Base-by-base conservation (phyloP, 495 filamentous ascomycete species). In the Platismatia glauca region DNA sequence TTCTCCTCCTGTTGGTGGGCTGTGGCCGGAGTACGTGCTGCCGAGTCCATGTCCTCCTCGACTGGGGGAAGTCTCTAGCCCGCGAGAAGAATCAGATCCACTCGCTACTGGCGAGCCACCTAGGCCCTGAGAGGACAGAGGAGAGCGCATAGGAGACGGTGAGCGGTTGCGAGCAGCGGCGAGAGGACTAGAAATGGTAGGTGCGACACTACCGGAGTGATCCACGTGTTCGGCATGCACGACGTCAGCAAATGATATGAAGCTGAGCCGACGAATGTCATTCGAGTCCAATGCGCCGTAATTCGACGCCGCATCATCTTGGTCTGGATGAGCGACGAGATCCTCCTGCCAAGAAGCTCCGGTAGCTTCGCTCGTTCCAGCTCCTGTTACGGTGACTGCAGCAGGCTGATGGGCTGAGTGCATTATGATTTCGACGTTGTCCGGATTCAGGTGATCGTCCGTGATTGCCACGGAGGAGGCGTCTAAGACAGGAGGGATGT, bases 231-330 rank as follows among this genome's bases (percentile, higher is more conserved):
- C 91, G 31, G 88, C 82, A 71, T 94, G 89, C n/a, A 96, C 90
- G 15, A 96, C 89, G 69, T 96, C 91, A 35, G 92, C 90, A 71
- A 96, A 96, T 20, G 89, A 93, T 71, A 96, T 95, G 76, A 96
- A 96, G 73, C 85, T 89, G 57, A 96, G 76, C 16, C 91, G 83
- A 31, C 89, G 82, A n/a, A 90, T 81, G 73, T 95, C 91, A 39
- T 81, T 80, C 18, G 80, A 82, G 71, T 92, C 89, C 57, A 89
- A 76, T 57, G 82, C 82, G 44, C 85, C 88, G 70, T 90, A 89
- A 68, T 86, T 89, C 31, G 84, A 85, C 3, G 81, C 83, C 16
- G 75, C 76, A 63, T 86, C 83, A 52, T 84, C 76, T 60, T 67
- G 68, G 44, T 80, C 79, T 16, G 77, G 72, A 62, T 82, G 80